These are phyloP conservation scores for Aspergillus japonicus DNA, from an alignment of 2,329 filamentous ascomycete genomes.

Conservation along the genomic window DNA sequence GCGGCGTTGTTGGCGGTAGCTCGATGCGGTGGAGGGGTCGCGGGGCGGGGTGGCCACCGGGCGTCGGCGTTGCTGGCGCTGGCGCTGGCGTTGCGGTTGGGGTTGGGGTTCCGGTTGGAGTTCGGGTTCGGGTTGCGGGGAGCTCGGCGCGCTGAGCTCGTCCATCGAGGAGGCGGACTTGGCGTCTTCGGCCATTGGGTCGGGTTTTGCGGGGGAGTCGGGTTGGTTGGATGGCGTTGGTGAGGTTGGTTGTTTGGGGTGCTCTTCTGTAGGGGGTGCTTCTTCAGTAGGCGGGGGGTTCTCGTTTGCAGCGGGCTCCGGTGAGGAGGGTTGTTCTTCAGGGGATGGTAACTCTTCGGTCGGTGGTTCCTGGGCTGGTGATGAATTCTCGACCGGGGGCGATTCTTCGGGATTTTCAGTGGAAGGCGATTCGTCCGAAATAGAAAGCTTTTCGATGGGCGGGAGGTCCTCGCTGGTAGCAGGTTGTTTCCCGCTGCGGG, in stretches of 20 bases:
- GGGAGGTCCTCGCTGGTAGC: too few relatives aligned
- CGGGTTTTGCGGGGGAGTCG: not conserved
- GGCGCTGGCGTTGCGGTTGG: constrained; percentile 47
- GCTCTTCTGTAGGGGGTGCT: not conserved
- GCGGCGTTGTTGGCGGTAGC: constrained; percentile 52
- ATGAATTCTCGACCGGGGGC: too few relatives aligned
- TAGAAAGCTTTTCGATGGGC: too few relatives aligned
- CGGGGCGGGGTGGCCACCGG: constrained; percentile 14
- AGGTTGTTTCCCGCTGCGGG: too few relatives aligned
- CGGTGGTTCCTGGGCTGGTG: too few relatives aligned
- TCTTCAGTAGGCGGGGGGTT: not conserved
- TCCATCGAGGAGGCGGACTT: constrained; percentile 9
- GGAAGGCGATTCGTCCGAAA: not conserved
- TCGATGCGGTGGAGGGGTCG: constrained; percentile 45
- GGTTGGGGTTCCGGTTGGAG: constrained; percentile 35
- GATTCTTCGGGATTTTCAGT: not conserved
- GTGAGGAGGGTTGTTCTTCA: too few relatives aligned
- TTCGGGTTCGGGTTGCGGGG: constrained; percentile 37
- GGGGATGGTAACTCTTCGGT: too few relatives aligned
- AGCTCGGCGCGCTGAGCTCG: constrained; percentile 23
- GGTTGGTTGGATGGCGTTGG: not conserved
- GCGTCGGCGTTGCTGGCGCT: constrained; percentile 22
- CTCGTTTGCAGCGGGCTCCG: too few relatives aligned
- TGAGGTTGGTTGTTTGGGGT: not conserved
- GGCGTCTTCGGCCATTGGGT: constrained; percentile 8